Base-by-base conservation (phyloP, 2,329 filamentous ascomycete genomes). In the Penicillium sp. region DNA sequence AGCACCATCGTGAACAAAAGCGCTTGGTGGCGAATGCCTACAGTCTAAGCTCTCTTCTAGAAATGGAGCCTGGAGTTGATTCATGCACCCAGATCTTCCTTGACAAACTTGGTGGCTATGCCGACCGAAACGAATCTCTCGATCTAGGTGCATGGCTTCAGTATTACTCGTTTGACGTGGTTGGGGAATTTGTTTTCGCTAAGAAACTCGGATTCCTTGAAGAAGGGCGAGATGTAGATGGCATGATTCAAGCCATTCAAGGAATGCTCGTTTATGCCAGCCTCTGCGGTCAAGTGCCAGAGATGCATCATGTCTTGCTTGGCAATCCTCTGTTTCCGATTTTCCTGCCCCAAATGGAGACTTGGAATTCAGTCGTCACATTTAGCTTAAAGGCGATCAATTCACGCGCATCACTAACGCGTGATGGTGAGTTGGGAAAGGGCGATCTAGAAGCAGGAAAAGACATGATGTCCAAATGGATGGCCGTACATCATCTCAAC, bases 171-270 rank as follows among this genome's bases (percentile, higher is more conserved):
- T 77, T 79, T 41, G 77, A 79, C 40, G 75, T 79, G 6, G 64
- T 81, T 0, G 74, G 75, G 1, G 73, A 79, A 43, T 65, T 80
- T 54, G 77, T 74, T 0, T 79, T 78, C 60, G 71, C 72, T 18
- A 73, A 75, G 60, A 71, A 70, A n/a, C 69, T 79, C 7, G 78
- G 78, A 0, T 80, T 80, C 62, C 69, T 80, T 50, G 73, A 79
- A 54, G 61, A 72, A 47, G 77, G 74, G 0, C 64, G 66, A 18
- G 78, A 80, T 56, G 68, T 80, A 31, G 75, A 75, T 53, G 66
- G 62, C 4, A 74, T 75, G 60, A 71, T 76, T 36, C 56, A 65
- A 46, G 65, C 68, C 1, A 71, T 75, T 31, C 66, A 71, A 43
- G 65, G 67, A 16, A 66, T 67, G 39, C 64, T 73, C 37, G 56